These are phyloP conservation scores for Erodium maritimum DNA, from an alignment of 345 rosid genomes.

Conservation along the genomic window DNA sequence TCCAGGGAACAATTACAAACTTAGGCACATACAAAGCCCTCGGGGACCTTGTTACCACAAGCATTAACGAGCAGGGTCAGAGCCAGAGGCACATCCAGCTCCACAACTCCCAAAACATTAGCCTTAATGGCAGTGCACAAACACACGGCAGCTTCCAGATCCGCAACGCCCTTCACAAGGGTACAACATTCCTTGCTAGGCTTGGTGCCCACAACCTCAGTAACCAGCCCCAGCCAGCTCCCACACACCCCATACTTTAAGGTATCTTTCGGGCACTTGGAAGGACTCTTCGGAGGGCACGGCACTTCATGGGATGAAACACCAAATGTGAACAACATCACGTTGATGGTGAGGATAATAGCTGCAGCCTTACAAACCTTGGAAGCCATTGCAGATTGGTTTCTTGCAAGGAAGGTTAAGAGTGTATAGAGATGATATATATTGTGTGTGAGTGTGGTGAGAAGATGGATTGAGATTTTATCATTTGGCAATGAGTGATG, in stretches of 20 bases:
- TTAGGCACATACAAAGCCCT: constrained; percentile 16
- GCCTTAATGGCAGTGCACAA: constrained; percentile 65
- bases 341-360: constrained; percentile 21
- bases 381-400: too few species aligned
- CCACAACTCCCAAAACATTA: constrained; percentile 34
- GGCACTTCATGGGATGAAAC: constrained; percentile 19
- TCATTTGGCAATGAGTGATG: too few species aligned
- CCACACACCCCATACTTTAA: constrained; percentile 69
- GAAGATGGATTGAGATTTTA: too few species aligned
- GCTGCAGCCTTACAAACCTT: constrained; percentile 7
- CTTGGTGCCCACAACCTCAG: constrained; percentile 47
- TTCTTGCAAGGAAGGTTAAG: too few species aligned
- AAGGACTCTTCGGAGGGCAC: too few species aligned
- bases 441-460: too few species aligned
- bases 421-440: too few species aligned
- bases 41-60: constrained; percentile 16
- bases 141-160: constrained; percentile 70
- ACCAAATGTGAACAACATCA: constrained; percentile 20
- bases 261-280: constrained; percentile 50
- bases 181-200: constrained; percentile 70
- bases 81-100: constrained; percentile 32
- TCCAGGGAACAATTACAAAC: too few species aligned
- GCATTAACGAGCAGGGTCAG: constrained; percentile 10
- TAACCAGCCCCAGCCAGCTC: constrained; percentile 53
- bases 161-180: constrained; percentile 60